These are phyloP conservation scores for Pseudofabraea citricarpa DNA, from an alignment of 2,329 filamentous ascomycete species.

Conservation along the genomic window DNA sequence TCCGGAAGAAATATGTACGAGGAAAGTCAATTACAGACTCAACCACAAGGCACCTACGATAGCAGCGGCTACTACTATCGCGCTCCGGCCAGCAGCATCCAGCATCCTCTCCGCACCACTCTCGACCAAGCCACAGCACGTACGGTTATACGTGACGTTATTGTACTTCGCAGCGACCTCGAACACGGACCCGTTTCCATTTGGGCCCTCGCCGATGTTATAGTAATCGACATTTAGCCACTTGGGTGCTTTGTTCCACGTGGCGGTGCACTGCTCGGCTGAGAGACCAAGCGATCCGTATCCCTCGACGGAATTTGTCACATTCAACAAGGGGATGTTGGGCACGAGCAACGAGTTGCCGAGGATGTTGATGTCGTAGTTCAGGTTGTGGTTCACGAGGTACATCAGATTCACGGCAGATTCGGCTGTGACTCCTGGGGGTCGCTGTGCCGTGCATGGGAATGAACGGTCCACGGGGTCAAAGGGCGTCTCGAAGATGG, in stretches of 20 bases:
- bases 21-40: neutral
- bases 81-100: slow-evolving; percentile 8
- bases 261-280: slow-evolving; percentile 53
- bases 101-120: slow-evolving; percentile 18
- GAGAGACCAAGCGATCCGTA: slow-evolving; percentile 61
- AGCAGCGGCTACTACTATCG: neutral
- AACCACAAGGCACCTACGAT: neutral
- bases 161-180: slow-evolving; percentile 67
- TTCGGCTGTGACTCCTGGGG: slow-evolving; percentile 54
- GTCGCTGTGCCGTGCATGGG: slow-evolving; percentile 74
- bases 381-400: slow-evolving; percentile 88
- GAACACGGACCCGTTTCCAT: slow-evolving; percentile 65
- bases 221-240: slow-evolving; percentile 84
- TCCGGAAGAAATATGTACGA: neutral
- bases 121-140: slow-evolving; percentile 49
- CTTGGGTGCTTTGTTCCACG: slow-evolving; percentile 68
- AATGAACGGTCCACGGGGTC: slow-evolving; percentile 52
- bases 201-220: slow-evolving; percentile 40
- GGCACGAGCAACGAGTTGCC: slow-evolving; percentile 64
- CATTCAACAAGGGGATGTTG: slow-evolving; percentile 62
- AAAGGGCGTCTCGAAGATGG: slow-evolving; percentile 90
- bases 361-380: slow-evolving; percentile 67
- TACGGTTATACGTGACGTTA: slow-evolving; percentile 61
- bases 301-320: slow-evolving; percentile 65
- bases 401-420: slow-evolving; percentile 63